Evolutionary conservation across 495 filamentous ascomycete species (phyloP).

Genomic region (Aspergillus taichungensis): DNA sequence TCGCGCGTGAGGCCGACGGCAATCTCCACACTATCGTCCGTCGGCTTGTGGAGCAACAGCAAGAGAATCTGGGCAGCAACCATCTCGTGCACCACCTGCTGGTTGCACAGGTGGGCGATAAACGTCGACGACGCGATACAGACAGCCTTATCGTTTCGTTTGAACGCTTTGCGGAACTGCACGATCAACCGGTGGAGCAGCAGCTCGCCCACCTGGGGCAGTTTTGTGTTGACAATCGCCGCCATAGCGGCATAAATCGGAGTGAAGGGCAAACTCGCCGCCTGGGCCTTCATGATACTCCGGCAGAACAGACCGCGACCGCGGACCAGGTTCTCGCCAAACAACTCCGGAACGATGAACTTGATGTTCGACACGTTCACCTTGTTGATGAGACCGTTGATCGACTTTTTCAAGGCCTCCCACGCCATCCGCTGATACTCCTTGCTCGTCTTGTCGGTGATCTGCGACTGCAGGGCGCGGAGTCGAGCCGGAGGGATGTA

Average conservation of each 20-base stretch:
- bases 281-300: constrained; percentile 94
- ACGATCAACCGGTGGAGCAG: constrained; percentile 77
- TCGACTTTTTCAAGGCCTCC: constrained; percentile 97
- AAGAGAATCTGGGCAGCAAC: constrained; percentile 84
- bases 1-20: constrained; percentile 86
- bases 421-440: constrained; percentile 99
- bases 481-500: constrained; percentile 92
- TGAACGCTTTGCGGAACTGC: constrained; percentile 93
- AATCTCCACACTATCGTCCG: constrained; percentile 97
- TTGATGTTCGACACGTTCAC: constrained; percentile 97
- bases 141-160: constrained; percentile 93
- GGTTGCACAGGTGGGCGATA: constrained; percentile 88
- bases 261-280: constrained; percentile 92
- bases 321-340: constrained; percentile 86
- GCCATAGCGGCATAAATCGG: constrained; percentile 91
- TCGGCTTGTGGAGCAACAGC: constrained; percentile 83
- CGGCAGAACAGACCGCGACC: constrained; percentile 89
- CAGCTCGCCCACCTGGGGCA: constrained; percentile 88
- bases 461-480: constrained; percentile 86
- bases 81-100: constrained; percentile 91
- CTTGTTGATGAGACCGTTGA: constrained; percentile 98
- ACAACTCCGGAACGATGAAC: constrained; percentile 88
- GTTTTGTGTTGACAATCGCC: constrained; percentile 94
- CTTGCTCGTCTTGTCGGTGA: constrained; percentile 91
- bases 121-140: constrained; percentile 87